Base-by-base conservation (phyloP, 176 grass and related monocot species). In the Bolboschoenus planiculmis region DNA sequence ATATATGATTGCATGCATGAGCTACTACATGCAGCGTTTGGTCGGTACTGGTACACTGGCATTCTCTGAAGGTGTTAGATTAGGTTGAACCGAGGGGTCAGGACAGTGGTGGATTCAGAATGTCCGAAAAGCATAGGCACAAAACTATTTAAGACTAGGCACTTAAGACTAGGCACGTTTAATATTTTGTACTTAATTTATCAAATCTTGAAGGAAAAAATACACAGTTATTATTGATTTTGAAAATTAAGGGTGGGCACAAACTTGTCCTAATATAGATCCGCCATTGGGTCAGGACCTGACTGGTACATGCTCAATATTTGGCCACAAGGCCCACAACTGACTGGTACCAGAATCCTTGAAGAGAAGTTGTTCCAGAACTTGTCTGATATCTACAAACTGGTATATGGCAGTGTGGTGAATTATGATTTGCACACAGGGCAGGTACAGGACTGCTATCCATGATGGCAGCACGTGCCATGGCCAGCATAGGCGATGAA, bases 401-500 rank as follows among this genome's bases (percentile, higher is more conserved):
- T 78, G 30, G 26, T 56, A 54, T 84, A 51, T 31, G 60, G n/a
- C 33, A 51, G 73, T 82, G 4, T 77, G 44, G 50, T 85, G 36
- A 90, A 84, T 70, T 29, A 36, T 54, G 29, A 65, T 82, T 54
- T 89, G 87, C 16, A 84, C 80, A 35, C 84, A 98, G 92, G 85
- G 90, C 92, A 79, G 95, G 92, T 79, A 97, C 95, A 7, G 95
- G 95, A n/a, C 55, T 97, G 81, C 85, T 97, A 9, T 97, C 95
- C 48, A 95, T 98, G 92, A 93, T 95, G 92, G 86, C 87, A 2
- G 92, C 89, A 23, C 72, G 87, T 46, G 90, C 92, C 82, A 85
- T 94, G 84, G 79, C 34, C 23, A 75, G 54, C 29, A 72, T 79
- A 51, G 84, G 82, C 76, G 87, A 79, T 76, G 79, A 91, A 56